Conservation (phyloP, 805 yeast species). For the Naumovozyma dairenensis region DNA sequence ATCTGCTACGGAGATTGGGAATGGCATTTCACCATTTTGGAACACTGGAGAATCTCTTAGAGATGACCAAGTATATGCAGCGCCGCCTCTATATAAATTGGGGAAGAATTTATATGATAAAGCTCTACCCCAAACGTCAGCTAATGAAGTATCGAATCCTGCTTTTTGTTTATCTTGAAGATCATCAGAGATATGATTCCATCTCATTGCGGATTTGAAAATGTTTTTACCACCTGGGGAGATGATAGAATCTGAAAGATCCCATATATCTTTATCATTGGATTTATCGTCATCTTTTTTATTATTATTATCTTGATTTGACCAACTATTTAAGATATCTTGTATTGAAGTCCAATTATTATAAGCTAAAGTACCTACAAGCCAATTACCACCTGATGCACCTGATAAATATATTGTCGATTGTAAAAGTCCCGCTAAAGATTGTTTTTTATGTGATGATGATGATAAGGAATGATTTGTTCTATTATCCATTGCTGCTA, state of each 20-base stretch:
- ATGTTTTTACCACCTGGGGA: conserved; percentile 57
- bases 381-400: conserved; percentile 82
- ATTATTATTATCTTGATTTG: conserved; percentile 1
- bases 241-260: conserved; percentile 51
- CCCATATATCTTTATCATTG: conserved; percentile 47
- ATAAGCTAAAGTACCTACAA: conserved; percentile 56
- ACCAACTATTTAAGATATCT: conserved; percentile 38
- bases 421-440: conserved; percentile 68
- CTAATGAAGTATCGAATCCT: conserved; percentile 55
- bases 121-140: conserved; percentile 76
- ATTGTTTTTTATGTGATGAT: conserved; percentile 42
- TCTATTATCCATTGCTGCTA: conserved; percentile 45
- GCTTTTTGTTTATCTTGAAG: conserved; percentile 47
- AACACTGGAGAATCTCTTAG: conserved; percentile 55
- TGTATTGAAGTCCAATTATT: conserved; percentile 70
- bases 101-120: conserved; percentile 67
- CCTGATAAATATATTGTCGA: conserved; percentile 65
- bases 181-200: conserved; percentile 46
- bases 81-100: conserved; percentile 49
- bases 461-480: conserved; percentile 47
- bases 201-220: conserved; percentile 41
- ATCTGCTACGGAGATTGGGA: conserved; percentile 57
- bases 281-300: conserved; percentile 1
- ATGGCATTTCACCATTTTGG: conserved; percentile 57
- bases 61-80: conserved; percentile 50